Base-by-base conservation (phyloP, 192 early-diverging fungal species). In the Thamnidium elegans region DNA sequence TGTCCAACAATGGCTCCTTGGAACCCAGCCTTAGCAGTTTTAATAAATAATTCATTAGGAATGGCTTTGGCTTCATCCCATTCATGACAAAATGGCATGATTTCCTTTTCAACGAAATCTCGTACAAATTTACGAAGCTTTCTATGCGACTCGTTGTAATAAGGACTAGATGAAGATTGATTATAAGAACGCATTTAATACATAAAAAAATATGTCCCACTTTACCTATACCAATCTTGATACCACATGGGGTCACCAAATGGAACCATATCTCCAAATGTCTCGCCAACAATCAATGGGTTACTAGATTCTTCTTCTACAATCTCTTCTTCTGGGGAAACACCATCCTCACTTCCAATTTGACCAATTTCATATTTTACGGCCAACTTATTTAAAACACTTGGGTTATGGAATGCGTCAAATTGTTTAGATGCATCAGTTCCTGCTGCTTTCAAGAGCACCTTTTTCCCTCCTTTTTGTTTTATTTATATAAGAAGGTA, bases 11-110 rank as follows among this genome's bases (percentile, higher is more conserved):
- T 71, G 45, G 75, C 81, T 11, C 76, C 73, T n/a, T 92, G 76
- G 52, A 93, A 86, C 67, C 91, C 91, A 46, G 83, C 84, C 53
- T 89, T 68, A 11, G 79, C 90, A 20, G 86, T 84, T 76, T 92
- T 94, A 58, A 79, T 76, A 70, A 88, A 94, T 21, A 94, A 47
- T 32, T 76, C 75, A 43, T 81, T 85, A 11, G 92, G 92, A 20
- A 92, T 81, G 47, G 84, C 65, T 69, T 91, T 94, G 42, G 84
- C 84, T 73, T 92, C 92, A 68, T 94, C 92, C 92, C 87, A 92
- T 71, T 90, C 90, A 72, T 80, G 84, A 63, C 80, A 79, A 69
- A 78, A 85, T 13, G 89, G 88, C 76, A 86, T 90, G 43, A 92
- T 79, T 50, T 94, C 90, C 43, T 79, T 86, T 45, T 92, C 90